Evolutionary conservation across 2,329 filamentous ascomycete genomes (phyloP).

Genomic region (Colletotrichum truncatum): DNA sequence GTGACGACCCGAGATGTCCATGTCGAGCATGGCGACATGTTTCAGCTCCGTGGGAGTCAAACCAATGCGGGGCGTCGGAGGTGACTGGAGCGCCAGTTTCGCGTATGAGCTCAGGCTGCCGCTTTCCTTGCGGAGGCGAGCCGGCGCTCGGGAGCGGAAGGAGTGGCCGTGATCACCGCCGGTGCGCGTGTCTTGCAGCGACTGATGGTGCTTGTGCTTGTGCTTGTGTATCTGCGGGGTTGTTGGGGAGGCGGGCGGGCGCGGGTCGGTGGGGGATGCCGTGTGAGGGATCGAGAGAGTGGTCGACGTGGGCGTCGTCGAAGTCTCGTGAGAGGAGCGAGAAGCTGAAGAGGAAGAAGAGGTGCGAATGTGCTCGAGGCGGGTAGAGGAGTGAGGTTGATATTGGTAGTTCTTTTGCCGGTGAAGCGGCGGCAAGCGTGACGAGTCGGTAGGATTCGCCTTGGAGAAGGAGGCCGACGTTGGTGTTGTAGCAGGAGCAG

Average conservation of each 20-base stretch:
- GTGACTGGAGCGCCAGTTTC: conserved; percentile 14
- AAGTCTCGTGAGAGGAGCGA: conserved; percentile 34
- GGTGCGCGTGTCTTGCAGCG: conserved; percentile 12
- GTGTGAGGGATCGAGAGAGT: conserved; percentile 22
- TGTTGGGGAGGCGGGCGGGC: conserved; percentile 32
- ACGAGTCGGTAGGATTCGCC: conserved; percentile 16
- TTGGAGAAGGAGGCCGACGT: conserved; percentile 20
- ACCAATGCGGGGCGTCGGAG: conserved; percentile 6
- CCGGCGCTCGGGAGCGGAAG: conserved; percentile 6
- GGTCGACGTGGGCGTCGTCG: conserved; percentile 21
- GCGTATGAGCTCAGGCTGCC: conserved; percentile 19
- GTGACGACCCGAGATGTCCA: conserved; percentile 32
- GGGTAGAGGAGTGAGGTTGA: conserved; percentile 4
- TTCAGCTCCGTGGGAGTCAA: conserved; percentile 39
- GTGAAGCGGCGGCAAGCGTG: conserved; percentile 2
- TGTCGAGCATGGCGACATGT: conserved; percentile 48
- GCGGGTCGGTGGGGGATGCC: conserved; percentile 21
- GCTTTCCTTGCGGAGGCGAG: conserved; percentile 26
- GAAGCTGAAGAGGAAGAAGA: conserved; percentile 41
- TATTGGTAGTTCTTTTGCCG: neutral
- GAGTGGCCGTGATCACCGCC: neutral
- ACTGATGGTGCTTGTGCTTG: conserved; percentile 25
- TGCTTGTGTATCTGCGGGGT: conserved; percentile 18
- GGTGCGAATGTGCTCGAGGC: conserved; percentile 39
- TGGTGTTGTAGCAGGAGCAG: conserved; percentile 38